Evolutionary conservation across 1,284 basidiomycete species (phyloP).

Genomic region (Coniferiporia weirii): DNA sequence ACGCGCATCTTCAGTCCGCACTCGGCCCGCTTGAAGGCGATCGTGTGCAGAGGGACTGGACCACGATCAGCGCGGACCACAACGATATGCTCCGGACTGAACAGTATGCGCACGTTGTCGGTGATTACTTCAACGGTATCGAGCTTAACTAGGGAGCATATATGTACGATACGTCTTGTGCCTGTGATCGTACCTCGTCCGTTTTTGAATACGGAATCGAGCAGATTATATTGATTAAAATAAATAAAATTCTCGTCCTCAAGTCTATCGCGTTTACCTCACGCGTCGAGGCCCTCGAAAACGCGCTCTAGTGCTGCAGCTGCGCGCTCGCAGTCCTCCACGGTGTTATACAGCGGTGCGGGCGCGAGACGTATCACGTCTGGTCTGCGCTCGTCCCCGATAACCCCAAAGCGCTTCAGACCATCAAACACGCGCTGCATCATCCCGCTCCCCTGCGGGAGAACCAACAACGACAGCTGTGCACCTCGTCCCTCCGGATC

Average conservation of each 20-base stretch:
- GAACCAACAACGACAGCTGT: slow-evolving; percentile 80
- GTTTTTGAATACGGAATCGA: no score
- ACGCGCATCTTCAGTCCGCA: slow-evolving; percentile 42
- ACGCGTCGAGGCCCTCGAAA: slow-evolving; percentile 30
- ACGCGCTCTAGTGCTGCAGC: slow-evolving; percentile 59
- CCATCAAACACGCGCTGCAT: slow-evolving; percentile 70
- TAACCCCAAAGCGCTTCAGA: slow-evolving; percentile 66
- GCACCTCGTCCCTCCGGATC: slow-evolving; percentile 68
- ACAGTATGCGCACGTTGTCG: slow-evolving; percentile 45
- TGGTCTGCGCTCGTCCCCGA: slow-evolving; percentile 86
- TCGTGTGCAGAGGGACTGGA: slow-evolving; percentile 37
- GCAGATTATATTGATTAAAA: no score
- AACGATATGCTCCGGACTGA: slow-evolving; percentile 45
- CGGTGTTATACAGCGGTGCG: slow-evolving; percentile 78
- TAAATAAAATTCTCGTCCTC: no score
- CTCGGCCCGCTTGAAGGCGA: slow-evolving; percentile 24
- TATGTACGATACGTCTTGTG: no score
- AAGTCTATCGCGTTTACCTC: neutral
- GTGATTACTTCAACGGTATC: slow-evolving; percentile 33
- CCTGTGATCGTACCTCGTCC: no score
- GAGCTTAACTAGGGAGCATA: neutral
- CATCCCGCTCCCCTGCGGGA: slow-evolving; percentile 52
- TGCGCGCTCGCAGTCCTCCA: slow-evolving; percentile 69
- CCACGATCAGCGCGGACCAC: slow-evolving; percentile 49
- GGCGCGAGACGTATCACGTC: slow-evolving; percentile 88